phyloP scores from a whole-genome alignment of 371 early-diverging fungal genomes.

The Mortierella sp. region DNA sequence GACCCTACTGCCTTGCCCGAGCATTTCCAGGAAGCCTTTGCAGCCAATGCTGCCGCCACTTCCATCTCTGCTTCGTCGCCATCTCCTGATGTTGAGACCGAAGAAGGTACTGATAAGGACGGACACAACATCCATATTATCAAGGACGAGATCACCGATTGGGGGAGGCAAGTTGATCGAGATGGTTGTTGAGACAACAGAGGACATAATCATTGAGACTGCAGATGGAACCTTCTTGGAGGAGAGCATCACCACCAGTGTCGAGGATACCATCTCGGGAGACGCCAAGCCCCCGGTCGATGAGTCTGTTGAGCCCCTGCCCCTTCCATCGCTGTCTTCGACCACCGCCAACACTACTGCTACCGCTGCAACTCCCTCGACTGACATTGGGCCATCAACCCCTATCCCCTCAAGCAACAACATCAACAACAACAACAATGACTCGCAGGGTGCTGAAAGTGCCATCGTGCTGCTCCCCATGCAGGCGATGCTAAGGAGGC shows the following conservation, averaged over 20 bases:
- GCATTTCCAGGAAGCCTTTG: constrained; percentile 32
- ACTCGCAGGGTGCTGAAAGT: not conserved
- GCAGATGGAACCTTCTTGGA: constrained; percentile 31
- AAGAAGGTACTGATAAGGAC: not conserved
- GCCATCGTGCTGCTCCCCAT: constrained; percentile 14
- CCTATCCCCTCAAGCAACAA: not conserved
- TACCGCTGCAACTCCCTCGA: not conserved
- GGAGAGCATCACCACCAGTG: constrained; percentile 26
- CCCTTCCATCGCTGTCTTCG: not conserved
- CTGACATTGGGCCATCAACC: not conserved
- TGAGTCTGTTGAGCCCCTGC: constrained; percentile 12
- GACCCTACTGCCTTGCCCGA: constrained; percentile 33
- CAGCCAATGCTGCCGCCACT: not conserved
- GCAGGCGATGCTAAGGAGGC: constrained; percentile 25
- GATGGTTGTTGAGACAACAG: constrained; percentile 36
- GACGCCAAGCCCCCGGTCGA: constrained; percentile 28
- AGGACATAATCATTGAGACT: constrained; percentile 23
- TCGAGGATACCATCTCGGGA: constrained; percentile 26
- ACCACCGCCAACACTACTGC: not conserved
- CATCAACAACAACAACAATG: not conserved
- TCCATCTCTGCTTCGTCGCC: not conserved
- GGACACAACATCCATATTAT: constrained; percentile 13
- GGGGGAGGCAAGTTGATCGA: constrained; percentile 23
- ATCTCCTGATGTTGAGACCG: not conserved
- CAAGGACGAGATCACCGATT: constrained; percentile 16